Evolutionary conservation across 306 rosid genomes (phyloP).

Genomic region (Dicorynia guianensis): DNA sequence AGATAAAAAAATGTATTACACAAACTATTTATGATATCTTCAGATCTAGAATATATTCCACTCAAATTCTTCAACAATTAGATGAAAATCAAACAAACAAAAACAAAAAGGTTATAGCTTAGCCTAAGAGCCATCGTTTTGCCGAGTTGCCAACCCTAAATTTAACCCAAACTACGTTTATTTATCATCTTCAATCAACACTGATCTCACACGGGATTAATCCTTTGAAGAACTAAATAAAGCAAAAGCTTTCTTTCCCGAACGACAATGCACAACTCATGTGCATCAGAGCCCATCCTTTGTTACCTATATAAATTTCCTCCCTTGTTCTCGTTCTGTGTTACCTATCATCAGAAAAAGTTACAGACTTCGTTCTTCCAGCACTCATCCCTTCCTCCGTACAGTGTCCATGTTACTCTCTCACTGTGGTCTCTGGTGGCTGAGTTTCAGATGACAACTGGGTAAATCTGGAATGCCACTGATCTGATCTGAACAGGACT

Average conservation of each 20-base stretch:
- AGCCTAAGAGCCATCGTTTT: no score
- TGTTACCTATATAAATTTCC: constrained; percentile 3
- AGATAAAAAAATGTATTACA: no score
- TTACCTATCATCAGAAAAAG: neutral
- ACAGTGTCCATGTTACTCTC: neutral
- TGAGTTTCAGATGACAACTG: constrained; percentile 42
- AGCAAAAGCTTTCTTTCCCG: neutral
- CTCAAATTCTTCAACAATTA: no score
- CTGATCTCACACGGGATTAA: constrained; percentile 25
- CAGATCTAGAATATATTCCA: no score
- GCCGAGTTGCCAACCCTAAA: constrained; percentile 16
- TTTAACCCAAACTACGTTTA: neutral
- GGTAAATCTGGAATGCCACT: constrained; percentile 17
- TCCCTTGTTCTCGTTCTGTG: neutral
- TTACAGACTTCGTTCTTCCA: neutral
- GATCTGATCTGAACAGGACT: constrained; percentile 27
- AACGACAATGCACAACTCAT: neutral
- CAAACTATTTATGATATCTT: no score
- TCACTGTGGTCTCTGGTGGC: constrained; percentile 20
- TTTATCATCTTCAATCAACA: neutral
- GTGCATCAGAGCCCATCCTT: neutral
- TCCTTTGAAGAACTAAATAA: constrained; percentile 25
- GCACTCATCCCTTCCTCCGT: neutral
- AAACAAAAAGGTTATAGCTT: no score
- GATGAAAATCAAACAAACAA: no score